These are phyloP conservation scores for Sporothrix luriei DNA, from an alignment of 2,329 filamentous ascomycete species.

Conservation along the genomic window DNA sequence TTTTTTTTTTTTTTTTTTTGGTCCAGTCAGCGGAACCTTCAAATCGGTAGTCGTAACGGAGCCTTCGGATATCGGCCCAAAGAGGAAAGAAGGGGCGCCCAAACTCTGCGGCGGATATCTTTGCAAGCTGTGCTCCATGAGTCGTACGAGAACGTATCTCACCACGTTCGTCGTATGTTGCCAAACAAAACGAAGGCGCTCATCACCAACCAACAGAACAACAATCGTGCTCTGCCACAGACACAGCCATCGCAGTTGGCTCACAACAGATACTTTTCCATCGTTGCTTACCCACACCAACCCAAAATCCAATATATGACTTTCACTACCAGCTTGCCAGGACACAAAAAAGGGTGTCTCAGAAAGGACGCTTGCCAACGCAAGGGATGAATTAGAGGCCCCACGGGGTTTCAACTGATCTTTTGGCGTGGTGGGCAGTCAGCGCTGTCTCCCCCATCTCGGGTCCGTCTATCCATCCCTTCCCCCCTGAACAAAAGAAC, in stretches of 20 bases:
- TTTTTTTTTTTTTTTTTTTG: background rate
- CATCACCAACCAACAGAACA: background rate
- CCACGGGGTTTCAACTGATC: conserved; percentile 12
- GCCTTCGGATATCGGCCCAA: conserved; percentile 11
- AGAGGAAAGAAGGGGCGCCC: conserved; percentile 6
- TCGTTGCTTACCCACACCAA: background rate
- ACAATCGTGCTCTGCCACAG: background rate
- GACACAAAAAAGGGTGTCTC: background rate
- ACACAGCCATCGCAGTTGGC: background rate
- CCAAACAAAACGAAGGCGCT: background rate
- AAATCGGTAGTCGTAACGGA: background rate
- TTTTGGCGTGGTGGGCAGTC: background rate
- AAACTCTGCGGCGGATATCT: no score
- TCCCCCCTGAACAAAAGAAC: background rate
- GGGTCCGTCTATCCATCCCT: background rate
- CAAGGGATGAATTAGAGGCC: conserved; percentile 6
- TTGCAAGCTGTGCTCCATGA: no score
- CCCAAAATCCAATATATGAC: background rate
- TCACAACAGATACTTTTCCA: background rate
- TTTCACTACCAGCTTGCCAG: background rate
- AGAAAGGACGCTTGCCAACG: conserved; percentile 11
- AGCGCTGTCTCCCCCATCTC: background rate
- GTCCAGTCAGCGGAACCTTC: background rate
- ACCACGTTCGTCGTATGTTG: background rate
- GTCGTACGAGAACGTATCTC: no score